Base-by-base conservation (phyloP, 2,329 filamentous ascomycete genomes). In the Fusarium marasasianum region DNA sequence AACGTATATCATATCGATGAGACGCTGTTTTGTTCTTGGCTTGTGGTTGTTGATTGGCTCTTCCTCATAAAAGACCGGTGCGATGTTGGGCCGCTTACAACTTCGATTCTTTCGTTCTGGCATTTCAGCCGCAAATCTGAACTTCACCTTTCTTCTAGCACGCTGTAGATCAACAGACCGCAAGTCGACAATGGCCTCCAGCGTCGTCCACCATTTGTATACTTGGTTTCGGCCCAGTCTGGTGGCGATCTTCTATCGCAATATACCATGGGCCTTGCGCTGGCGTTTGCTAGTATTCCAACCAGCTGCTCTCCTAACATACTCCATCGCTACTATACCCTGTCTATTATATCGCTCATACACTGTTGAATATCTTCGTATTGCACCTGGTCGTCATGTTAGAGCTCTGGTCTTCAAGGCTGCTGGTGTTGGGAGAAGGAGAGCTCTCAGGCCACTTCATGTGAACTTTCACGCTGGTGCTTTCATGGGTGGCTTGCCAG, bases 261-360 rank as follows among this genome's bases (percentile, higher is more conserved):
- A 77, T 54, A 79, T 86, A 45, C 81, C 84, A 8, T 84, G 81
- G 69, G 65, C 70, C 20, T 74, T 82, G 35, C 84, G 85, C 70
- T 85, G 85, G 83, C 83, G 84, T 13, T 80, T 85, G 15, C 76
- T 87, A 26, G 61, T 82, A 43, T 81, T 87, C 24, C 83, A 85
- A 66, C 84, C 85, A 20, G 75, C 84, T n/a, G 78, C 77, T 8
- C 61, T 84, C 40, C 66, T 86, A 14, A 80, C 80, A 17, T 81
- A 83, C 71, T 70, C 80, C 40, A 79, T 86, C 45, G 81, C 80
- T 33, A 78, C 79, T 20, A 62, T 80, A 8, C 80, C 80, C 1
- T 85, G 80, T 71, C 57, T 84, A 9, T 83, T 86, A 64, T 80
- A 76, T 15, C 77, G 79, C 8, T 73, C 81, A 1, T 86, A 83